Percentiles rank a stretch among this genome's conserved stretches.
These are phyloP conservation scores for Paecilomyces sp. DNA, from an alignment of 2,329 filamentous ascomycete species.

Conservation along the genomic window DNA sequence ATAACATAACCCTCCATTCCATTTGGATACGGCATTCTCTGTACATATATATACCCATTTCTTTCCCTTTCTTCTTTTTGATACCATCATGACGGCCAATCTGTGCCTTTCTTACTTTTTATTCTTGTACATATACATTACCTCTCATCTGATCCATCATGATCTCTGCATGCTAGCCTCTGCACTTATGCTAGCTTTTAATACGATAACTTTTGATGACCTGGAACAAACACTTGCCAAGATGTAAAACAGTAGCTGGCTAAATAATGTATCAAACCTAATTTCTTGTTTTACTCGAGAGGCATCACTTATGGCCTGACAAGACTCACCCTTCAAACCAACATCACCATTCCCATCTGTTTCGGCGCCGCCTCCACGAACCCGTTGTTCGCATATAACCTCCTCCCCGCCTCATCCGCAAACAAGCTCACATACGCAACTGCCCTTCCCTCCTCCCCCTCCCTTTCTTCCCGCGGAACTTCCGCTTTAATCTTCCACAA, in stretches of 20 bases:
- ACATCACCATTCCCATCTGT: conserved; percentile 32
- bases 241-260: no score
- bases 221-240: no score
- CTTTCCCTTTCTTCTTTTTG: neutral
- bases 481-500: conserved; percentile 34
- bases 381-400: conserved; percentile 41
- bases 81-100: neutral
- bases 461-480: conserved; percentile 22
- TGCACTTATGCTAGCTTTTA: neutral
- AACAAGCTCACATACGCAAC: conserved; percentile 40
- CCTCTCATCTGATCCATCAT: neutral
- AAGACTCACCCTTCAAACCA: conserved; percentile 1
- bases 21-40: neutral
- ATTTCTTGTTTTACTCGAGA: no score
- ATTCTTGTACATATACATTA: neutral
- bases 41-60: neutral
- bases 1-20: neutral
- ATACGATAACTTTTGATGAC: neutral
- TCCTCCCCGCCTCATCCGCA: conserved; percentile 40
- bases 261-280: no score
- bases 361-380: conserved; percentile 35
- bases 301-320: no score
- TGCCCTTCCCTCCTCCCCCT: conserved; percentile 5
- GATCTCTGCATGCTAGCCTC: neutral
- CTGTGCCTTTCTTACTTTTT: neutral